Base-by-base conservation (phyloP, 2,329 filamentous ascomycete species). In the Ophiocordyceps camponoti-saundersi region DNA sequence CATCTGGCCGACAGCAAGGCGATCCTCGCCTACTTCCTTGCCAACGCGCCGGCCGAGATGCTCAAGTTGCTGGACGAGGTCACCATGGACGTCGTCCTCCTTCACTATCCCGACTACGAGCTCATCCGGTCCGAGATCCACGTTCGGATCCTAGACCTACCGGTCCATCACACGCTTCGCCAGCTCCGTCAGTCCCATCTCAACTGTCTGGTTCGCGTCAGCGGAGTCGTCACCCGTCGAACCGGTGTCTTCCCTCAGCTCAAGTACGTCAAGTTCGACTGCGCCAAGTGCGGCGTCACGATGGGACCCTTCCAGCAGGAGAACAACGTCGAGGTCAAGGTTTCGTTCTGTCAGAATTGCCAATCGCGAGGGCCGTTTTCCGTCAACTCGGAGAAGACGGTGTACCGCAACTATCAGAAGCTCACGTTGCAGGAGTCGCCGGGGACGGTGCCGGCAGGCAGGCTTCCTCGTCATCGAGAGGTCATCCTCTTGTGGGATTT, bases 361-460 rank as follows among this genome's bases (percentile, higher is more conserved):
- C 90, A 96, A 66, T 93, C 87, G 39, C 81, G 87, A 40, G 92
- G 92, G 0, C 93, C 92, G 0, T 98, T 98, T 60, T 94, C 82
- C 0, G 71, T 98, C 53, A 96, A 96, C 67, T 92, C 88, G 4
- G 92, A 96, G 62, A 93, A 95, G 71, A 98, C 92, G 0, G 85
- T 98, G 16, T 98, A 98, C 67, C 84, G 92, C 52, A 98, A 98
- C 65, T 98, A 95, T 66, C 92, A 98, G 63, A 98, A 95, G 61
- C 72, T 98, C 56, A 98, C 92, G 0, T 75, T 98, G 13, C 92
- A 98, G 59, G 92, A 98, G 63, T 95, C 93, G 0, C 92, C 92
- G 4, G 93, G 92, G 47, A 96, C 92, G 7, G 92, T 98, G 3
- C 93, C 92, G 5, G 89, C 93, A 34, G 92, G 92, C 57, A 89